These are phyloP conservation scores for Xylariaceae sp. DNA, from an alignment of 2,329 filamentous ascomycete species.

Conservation along the genomic window DNA sequence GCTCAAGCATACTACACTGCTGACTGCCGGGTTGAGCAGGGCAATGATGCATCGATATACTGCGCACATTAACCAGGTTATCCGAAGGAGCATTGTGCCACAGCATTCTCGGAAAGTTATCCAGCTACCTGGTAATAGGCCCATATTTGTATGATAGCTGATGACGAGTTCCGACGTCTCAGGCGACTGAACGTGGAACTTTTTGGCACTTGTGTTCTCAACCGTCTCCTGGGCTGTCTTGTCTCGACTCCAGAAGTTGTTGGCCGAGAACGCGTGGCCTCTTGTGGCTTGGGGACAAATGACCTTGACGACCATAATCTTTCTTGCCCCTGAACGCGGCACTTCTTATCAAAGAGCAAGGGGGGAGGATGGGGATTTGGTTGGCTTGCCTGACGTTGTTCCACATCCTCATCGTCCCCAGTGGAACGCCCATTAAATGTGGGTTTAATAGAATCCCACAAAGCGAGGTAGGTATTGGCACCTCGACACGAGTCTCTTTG, in stretches of 20 bases:
- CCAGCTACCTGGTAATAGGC: slow-evolving; percentile 23
- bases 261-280: slow-evolving; percentile 8
- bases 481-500: neutral
- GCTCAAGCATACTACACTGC: slow-evolving; percentile 1
- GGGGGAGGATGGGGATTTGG: neutral
- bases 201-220: slow-evolving; percentile 13
- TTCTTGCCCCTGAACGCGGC: neutral
- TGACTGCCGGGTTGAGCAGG: slow-evolving; percentile 16
- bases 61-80: slow-evolving; percentile 3
- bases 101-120: slow-evolving; percentile 28
- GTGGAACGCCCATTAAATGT: slow-evolving; percentile 2
- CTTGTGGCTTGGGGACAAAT: slow-evolving; percentile 1
- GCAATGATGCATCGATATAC: slow-evolving; percentile 18
- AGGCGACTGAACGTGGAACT: slow-evolving; percentile 24
- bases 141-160: slow-evolving; percentile 18
- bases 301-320: neutral
- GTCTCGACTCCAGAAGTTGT: slow-evolving; percentile 1
- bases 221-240: slow-evolving; percentile 3
- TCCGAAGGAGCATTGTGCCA: slow-evolving; percentile 26
- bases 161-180: slow-evolving; percentile 26
- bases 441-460: neutral
- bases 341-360: neutral
- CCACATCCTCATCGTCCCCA: neutral
- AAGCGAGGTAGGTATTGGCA: neutral
- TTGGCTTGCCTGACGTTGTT: slow-evolving; percentile 11